Percentiles rank a stretch among this genome's conserved stretches.
Evolutionary conservation across 257 asterid species (phyloP).

Genomic region (Solanum clarkiae): DNA sequence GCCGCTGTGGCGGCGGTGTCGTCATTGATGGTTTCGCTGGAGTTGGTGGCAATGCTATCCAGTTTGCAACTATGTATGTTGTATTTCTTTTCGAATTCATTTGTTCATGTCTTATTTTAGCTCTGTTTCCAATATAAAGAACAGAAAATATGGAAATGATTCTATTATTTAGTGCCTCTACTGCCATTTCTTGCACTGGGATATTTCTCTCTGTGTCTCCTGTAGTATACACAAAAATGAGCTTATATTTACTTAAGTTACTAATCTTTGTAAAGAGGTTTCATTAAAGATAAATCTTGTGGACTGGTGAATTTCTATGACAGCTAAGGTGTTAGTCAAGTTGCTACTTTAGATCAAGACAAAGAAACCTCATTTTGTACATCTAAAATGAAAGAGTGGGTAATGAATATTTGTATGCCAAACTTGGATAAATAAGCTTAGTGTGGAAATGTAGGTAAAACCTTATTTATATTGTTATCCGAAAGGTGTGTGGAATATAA

Average conservation of each 20-base stretch:
- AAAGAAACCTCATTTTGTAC: neutral
- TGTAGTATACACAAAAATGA: neutral
- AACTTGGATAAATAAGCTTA: neutral
- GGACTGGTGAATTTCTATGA: neutral
- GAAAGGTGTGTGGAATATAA: neutral
- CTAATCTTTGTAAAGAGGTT: neutral
- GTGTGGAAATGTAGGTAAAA: neutral
- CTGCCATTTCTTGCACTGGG: neutral
- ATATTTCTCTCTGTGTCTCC: neutral
- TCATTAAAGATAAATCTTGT: neutral
- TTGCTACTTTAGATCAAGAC: neutral
- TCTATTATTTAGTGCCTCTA: neutral
- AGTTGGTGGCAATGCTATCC: conserved; percentile 85
- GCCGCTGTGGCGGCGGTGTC: conserved; percentile 45
- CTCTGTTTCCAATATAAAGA: neutral
- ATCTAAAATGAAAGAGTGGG: neutral
- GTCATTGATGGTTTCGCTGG: conserved; percentile 78
- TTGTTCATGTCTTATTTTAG: neutral
- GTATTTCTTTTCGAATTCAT: neutral
- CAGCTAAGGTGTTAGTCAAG: neutral
- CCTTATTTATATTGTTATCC: neutral
- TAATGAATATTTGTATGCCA: neutral
- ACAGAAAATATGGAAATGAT: neutral
- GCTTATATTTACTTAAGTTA: neutral
- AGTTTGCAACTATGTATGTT: conserved; percentile 54